Evolutionary conservation across 2,329 filamentous ascomycete species (phyloP).

Genomic region (Fusarium tjaetaba): DNA sequence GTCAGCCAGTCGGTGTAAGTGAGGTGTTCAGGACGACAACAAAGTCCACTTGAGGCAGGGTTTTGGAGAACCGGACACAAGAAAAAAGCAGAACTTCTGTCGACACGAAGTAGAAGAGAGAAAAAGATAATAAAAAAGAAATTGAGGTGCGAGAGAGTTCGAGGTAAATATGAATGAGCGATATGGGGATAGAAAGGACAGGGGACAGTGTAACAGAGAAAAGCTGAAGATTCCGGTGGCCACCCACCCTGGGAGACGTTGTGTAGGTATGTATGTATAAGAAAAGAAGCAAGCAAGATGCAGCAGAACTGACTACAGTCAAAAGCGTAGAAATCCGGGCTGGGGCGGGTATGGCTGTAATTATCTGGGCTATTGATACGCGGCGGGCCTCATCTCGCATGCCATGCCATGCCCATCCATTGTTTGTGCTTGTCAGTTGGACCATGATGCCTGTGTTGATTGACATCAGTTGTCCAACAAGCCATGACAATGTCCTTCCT

Average conservation of each 20-base stretch:
- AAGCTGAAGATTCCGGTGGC: slow-evolving; percentile 36
- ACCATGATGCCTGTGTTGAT: slow-evolving; percentile 18
- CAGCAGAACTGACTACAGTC: slow-evolving; percentile 30
- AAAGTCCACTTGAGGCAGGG: not conserved
- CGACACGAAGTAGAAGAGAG: not conserved
- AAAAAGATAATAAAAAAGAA: slow-evolving; percentile 7
- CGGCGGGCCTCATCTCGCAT: slow-evolving; percentile 43
- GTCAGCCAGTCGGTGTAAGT: slow-evolving; percentile 12
- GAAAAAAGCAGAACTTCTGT: not conserved
- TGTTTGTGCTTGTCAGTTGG: slow-evolving; percentile 16
- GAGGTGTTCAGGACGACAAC: not conserved
- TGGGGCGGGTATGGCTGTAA: slow-evolving; percentile 35
- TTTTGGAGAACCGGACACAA: not conserved
- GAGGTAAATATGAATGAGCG: slow-evolving; percentile 15
- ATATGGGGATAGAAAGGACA: slow-evolving; percentile 22
- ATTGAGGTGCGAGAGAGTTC: slow-evolving; percentile 21
- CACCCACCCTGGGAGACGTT: slow-evolving; percentile 35
- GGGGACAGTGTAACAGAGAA: slow-evolving; percentile 25
- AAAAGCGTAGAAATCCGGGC: slow-evolving; percentile 35
- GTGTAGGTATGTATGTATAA: slow-evolving; percentile 40
- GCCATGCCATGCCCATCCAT: slow-evolving; percentile 28
- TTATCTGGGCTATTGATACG: slow-evolving; percentile 34
- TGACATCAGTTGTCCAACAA: slow-evolving; percentile 29
- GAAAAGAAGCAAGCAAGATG: slow-evolving; percentile 39
- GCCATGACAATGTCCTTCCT: slow-evolving; percentile 17